phyloP scores from a whole-genome alignment of 2,329 filamentous ascomycete species.

The Nigrospora sphaerica region DNA sequence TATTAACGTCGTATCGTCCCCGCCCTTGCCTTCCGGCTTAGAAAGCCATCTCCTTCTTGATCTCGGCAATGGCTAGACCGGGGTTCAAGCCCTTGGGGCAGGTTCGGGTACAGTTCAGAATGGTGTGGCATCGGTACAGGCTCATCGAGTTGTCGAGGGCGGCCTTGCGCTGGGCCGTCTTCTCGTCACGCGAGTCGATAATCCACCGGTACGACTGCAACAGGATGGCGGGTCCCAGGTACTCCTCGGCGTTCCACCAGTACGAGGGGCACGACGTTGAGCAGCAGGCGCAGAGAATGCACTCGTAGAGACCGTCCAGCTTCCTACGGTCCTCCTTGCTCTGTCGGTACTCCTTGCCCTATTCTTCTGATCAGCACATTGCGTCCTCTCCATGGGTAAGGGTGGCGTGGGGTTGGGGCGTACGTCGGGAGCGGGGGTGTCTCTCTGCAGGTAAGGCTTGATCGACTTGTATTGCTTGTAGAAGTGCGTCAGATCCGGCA shows the following conservation, averaged over 20 bases:
- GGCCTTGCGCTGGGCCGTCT: conserved; percentile 77
- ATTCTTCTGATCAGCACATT: neutral
- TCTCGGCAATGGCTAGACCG: conserved; percentile 89
- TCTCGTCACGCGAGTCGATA: conserved; percentile 89
- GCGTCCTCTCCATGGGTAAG: too few relatives aligned
- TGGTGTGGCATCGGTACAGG: conserved; percentile 97
- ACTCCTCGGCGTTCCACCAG: conserved; percentile 99
- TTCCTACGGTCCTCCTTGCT: conserved; percentile 88
- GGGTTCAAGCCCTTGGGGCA: conserved; percentile 99
- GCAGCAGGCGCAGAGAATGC: conserved; percentile 99
- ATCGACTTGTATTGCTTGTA: conserved; percentile 99
- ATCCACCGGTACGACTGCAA: conserved; percentile 98
- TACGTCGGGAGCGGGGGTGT: conserved; percentile 78
- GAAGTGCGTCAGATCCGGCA: conserved; percentile 95
- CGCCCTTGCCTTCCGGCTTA: conserved; percentile 16
- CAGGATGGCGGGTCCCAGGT: conserved; percentile 92
- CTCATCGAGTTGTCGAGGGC: conserved; percentile 98
- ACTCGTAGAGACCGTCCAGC: conserved; percentile 97
- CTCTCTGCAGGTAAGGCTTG: conserved; percentile 94
- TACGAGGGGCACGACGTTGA: conserved; percentile 97
- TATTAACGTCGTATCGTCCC: neutral
- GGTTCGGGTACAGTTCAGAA: conserved; percentile 95
- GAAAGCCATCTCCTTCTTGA: conserved; percentile 92
- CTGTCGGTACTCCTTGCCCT: conserved; percentile 92
- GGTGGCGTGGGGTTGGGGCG: conserved; percentile 25